phyloP scores from a whole-genome alignment of 176 grass and related monocot genomes.

The Triticum dicoccoides region DNA sequence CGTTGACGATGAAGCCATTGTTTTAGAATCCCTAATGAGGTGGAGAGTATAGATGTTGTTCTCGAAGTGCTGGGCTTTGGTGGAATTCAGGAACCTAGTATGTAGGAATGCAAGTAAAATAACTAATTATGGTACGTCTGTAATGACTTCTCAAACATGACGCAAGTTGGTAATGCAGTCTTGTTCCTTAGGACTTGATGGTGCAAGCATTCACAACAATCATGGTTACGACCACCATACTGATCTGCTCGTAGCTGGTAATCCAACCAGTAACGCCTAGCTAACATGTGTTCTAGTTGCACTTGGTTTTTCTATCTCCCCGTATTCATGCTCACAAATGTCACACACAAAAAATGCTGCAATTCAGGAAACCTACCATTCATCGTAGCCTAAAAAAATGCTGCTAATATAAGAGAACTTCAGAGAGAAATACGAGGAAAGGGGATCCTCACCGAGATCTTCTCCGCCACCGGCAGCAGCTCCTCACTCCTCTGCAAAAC shows the following conservation, averaged over 20 bases:
- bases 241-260: background rate
- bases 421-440: background rate
- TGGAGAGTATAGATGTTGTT: background rate
- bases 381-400: background rate
- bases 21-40: background rate
- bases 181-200: too few species aligned
- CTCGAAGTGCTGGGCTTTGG: background rate
- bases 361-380: background rate
- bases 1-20: background rate
- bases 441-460: constrained; percentile 55
- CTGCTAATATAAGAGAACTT: background rate
- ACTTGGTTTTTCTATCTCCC: background rate
- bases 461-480: constrained; percentile 62
- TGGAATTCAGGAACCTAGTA: background rate
- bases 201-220: background rate
- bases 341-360: background rate
- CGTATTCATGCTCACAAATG: background rate
- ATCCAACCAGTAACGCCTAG: background rate
- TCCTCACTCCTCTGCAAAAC: constrained; percentile 55
- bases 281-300: background rate
- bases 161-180: too few species aligned
- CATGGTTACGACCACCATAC: background rate
- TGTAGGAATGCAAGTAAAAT: background rate
- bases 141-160: background rate
- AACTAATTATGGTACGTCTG: background rate